These are phyloP conservation scores for Nicotiana noctiflora DNA, from an alignment of 257 asterid species.

Conservation along the genomic window DNA sequence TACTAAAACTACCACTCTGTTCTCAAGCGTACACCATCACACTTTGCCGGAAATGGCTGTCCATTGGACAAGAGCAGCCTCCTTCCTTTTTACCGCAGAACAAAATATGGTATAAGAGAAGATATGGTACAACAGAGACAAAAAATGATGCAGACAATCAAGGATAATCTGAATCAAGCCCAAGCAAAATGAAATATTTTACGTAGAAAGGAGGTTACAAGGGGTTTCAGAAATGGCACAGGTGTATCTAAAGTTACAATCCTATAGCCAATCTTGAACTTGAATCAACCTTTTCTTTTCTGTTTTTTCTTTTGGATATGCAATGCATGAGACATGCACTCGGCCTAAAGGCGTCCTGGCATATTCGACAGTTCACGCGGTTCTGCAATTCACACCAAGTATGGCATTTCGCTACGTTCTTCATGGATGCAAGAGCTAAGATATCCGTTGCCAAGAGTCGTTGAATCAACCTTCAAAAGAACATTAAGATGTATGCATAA, in stretches of 20 bases:
- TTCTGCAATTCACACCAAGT: constrained; percentile 28
- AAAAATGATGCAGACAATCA: background rate
- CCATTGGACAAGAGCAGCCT: background rate
- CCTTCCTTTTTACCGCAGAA: background rate
- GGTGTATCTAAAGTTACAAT: background rate
- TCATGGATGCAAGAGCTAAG: constrained; percentile 17
- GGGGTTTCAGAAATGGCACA: background rate
- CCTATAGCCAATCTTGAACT: background rate
- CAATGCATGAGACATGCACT: no score
- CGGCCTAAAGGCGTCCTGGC: no score
- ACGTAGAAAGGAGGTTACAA: background rate
- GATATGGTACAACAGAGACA: background rate
- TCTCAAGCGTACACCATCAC: background rate
- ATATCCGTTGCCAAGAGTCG: constrained; percentile 15
- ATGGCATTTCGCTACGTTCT: constrained; percentile 20
- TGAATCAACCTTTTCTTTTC: no score
- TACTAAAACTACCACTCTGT: background rate
- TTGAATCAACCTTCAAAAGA: background rate
- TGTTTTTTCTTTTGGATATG: no score
- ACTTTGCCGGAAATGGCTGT: background rate
- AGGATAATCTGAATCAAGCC: background rate
- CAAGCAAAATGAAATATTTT: background rate
- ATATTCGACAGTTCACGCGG: constrained; percentile 17
- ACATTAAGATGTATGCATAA: background rate
- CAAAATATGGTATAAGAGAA: background rate